Evolutionary conservation across 2,329 filamentous ascomycete species (phyloP).

Genomic region (Dissoconium aciculare): DNA sequence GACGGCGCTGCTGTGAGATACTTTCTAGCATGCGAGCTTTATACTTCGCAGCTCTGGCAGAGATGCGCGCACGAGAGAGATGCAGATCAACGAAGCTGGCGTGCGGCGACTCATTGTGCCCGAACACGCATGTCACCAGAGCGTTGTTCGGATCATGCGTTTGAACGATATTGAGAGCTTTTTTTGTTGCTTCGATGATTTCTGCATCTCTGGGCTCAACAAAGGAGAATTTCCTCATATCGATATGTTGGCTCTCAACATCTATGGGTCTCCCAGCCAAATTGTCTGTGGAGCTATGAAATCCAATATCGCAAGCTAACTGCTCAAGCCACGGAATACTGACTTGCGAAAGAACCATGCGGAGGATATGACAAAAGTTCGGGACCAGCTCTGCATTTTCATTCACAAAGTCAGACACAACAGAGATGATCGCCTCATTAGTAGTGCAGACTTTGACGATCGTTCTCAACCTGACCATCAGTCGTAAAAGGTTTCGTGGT

Average conservation of each 20-base stretch:
- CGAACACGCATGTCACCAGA: conserved; percentile 3
- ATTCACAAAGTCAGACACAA: conserved; percentile 12
- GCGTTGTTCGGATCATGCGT: conserved; percentile 4
- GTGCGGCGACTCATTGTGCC: background rate
- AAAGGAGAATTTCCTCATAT: conserved; percentile 1
- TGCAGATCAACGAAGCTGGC: background rate
- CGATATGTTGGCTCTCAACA: background rate
- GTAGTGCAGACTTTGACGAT: conserved; percentile 3
- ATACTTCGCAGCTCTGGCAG: too few species aligned
- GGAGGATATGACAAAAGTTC: conserved; percentile 8
- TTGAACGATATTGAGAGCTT: conserved; percentile 6
- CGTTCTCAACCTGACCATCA: conserved; percentile 8
- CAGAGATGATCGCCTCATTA: conserved; percentile 16
- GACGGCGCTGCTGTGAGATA: too few species aligned
- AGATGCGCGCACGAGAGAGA: too few species aligned
- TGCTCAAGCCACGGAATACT: conserved; percentile 17
- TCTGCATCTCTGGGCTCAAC: conserved; percentile 4
- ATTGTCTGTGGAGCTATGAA: conserved; percentile 1
- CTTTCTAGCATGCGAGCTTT: background rate
- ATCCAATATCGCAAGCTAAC: conserved; percentile 12
- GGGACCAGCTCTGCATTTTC: conserved; percentile 7
- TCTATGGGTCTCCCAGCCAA: background rate
- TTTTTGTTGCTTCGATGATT: conserved; percentile 7
- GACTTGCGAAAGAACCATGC: conserved; percentile 12
- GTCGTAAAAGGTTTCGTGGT: conserved; percentile 20